phyloP scores from a whole-genome alignment of 805 yeast genomes.

The Yarrowia alimentaria region DNA sequence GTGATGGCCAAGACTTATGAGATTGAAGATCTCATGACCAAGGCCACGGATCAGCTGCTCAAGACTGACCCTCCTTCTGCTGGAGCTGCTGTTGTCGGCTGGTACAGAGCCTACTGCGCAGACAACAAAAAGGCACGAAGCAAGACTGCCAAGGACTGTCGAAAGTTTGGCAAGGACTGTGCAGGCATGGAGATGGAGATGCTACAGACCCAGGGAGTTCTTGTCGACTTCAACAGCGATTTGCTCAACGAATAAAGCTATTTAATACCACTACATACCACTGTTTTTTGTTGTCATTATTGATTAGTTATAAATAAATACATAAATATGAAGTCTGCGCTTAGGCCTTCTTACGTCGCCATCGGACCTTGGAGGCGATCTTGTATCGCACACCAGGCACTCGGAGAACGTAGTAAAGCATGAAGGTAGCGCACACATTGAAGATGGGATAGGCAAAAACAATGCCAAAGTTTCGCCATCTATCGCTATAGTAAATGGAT shows the following conservation, averaged over 20 bases:
- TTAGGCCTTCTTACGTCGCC: conserved; percentile 14
- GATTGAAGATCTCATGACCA: conserved; percentile 11
- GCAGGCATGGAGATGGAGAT: conserved; percentile 15
- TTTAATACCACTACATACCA: background rate
- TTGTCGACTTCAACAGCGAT: conserved; percentile 10
- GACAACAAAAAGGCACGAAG: conserved; percentile 6
- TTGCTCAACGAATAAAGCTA: background rate
- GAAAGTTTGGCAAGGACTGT: conserved; percentile 6
- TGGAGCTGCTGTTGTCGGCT: conserved; percentile 7
- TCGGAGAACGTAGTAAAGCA: conserved; percentile 63
- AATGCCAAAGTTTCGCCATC: conserved; percentile 62
- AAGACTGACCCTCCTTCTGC: conserved; percentile 8
- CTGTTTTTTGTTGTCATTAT: conserved; percentile 1
- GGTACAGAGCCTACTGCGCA: conserved; percentile 25
- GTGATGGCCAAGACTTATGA: conserved; percentile 24
- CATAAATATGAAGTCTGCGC: conserved; percentile 1
- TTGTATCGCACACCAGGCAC: conserved; percentile 49
- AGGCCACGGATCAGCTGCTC: conserved; percentile 17
- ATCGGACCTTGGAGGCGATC: conserved; percentile 22
- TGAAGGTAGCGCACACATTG: conserved; percentile 47
- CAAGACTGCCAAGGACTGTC: conserved; percentile 22
- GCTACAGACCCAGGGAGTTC: conserved; percentile 18
- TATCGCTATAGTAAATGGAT: conserved; percentile 38
- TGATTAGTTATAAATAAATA: conserved; percentile 16
- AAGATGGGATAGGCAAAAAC: conserved; percentile 50